Conservation (phyloP, 768 basidiomycete genomes). For the Lentinula guzmanii region DNA sequence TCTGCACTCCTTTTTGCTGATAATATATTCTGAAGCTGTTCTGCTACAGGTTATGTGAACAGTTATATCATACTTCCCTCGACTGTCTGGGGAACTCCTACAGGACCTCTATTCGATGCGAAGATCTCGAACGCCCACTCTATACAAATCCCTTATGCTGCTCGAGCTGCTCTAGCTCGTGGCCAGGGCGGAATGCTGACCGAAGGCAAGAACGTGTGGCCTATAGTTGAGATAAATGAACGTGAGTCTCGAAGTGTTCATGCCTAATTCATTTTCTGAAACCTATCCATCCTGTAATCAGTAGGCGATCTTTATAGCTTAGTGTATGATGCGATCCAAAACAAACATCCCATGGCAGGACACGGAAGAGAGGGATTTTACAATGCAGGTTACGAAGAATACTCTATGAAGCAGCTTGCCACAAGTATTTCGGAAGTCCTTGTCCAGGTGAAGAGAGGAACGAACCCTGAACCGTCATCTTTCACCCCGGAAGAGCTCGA, state of each 20-base stretch:
- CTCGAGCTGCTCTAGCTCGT: conserved; percentile 12
- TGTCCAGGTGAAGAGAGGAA: conserved; percentile 9
- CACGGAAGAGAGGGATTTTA: conserved; percentile 20
- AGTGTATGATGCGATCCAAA: conserved; percentile 12
- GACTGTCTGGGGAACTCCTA: conserved; percentile 18
- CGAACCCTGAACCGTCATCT: conserved; percentile 23
- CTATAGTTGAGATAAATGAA: conserved; percentile 18
- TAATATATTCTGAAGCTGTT: neutral
- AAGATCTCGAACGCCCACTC: conserved; percentile 17
- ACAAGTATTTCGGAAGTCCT: conserved; percentile 11
- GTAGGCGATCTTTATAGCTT: conserved; percentile 13
- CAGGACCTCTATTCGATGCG: conserved; percentile 11
- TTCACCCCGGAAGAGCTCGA: conserved; percentile 24
- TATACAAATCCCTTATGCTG: conserved; percentile 14
- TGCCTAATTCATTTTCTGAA: neutral
- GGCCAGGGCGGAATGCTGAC: conserved; percentile 17
- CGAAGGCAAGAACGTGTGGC: conserved; percentile 19
- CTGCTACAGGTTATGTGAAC: conserved; percentile 38
- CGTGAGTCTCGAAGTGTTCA: conserved; percentile 7
- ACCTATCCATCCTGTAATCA: neutral
- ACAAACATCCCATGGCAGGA: conserved; percentile 9
- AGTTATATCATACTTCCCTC: conserved; percentile 47
- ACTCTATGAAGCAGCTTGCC: conserved; percentile 12
- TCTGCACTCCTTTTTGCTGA: neutral
- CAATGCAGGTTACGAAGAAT: conserved; percentile 16